These are phyloP conservation scores for Penicillium decumbens DNA, from an alignment of 2,329 filamentous ascomycete species.

Conservation along the genomic window DNA sequence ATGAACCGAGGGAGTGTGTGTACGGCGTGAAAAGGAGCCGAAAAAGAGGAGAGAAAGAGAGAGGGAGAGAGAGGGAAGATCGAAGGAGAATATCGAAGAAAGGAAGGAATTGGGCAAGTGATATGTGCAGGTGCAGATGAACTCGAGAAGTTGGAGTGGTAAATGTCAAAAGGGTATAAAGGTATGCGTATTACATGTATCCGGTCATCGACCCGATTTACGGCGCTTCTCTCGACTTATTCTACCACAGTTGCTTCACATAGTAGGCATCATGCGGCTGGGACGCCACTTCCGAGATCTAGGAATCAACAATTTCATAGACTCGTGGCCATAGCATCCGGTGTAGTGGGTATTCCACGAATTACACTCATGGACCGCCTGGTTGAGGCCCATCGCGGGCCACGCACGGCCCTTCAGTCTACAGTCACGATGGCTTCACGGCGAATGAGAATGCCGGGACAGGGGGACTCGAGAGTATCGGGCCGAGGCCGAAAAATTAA, in stretches of 20 bases:
- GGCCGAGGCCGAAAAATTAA: constrained; percentile 14
- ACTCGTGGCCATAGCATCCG: not conserved
- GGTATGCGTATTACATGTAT: constrained; percentile 8
- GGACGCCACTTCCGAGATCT: not conserved
- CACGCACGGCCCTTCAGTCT: constrained; percentile 3
- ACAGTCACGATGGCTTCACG: not conserved
- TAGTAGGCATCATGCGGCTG: not conserved
- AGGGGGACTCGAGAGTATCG: constrained; percentile 1
- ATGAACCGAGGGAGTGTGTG: not conserved
- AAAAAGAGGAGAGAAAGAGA: constrained; percentile 1
- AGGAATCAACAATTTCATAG: not conserved
- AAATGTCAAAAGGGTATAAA: too few species aligned
- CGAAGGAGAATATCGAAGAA: constrained; percentile 6
- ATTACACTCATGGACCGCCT: constrained; percentile 1
- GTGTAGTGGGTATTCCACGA: constrained; percentile 1
- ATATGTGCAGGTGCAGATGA: constrained; percentile 10
- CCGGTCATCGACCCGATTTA: constrained; percentile 14
- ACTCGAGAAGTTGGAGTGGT: not conserved
- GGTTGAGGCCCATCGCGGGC: not conserved
- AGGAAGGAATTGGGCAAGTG: constrained; percentile 5
- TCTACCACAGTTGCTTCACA: not conserved
- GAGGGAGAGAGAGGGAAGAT: constrained; percentile 2
- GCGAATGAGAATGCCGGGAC: constrained; percentile 11
- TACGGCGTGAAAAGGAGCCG: not conserved
- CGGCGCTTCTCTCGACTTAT: constrained; percentile 21